Base-by-base conservation (phyloP, 202 grass and related monocot species). In the Eragrostis tef region DNA sequence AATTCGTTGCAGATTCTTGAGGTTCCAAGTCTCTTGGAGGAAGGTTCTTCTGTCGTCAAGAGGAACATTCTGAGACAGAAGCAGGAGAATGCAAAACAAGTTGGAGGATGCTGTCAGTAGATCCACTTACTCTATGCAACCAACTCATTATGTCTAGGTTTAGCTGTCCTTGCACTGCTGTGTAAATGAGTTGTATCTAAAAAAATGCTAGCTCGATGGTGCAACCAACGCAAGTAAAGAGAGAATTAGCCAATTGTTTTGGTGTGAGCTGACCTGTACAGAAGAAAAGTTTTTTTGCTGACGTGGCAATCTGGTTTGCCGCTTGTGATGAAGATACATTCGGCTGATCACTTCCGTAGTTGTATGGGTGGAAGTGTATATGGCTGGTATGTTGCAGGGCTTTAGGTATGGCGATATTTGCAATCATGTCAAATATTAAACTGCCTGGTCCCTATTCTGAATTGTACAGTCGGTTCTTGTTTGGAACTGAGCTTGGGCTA, bases 51-150 rank as follows among this genome's bases (percentile, higher is more conserved):
- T 1, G 89, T 93, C 46, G 90, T 87, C 15, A 99, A 99, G 89
- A 96, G 87, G 83, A 96, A 93, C 73, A 86, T 81, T 52, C 85
- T 99, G 67, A 99, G 96, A 82, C 93, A 92, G 71, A 96, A 99
- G 81, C 91, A 90, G 44, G 96, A 99, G 53, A 90, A 64, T 62
- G 86, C 86, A 73, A 92, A 79, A 73, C 68, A 62, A 12, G 68
- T 77, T 48, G 78, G 89, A 45, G 87, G 93, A 17, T 99, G 96
- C 57, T 95, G 88, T 66, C 92, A 87, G 77, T 91, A 84, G 72
- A 81, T 43, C 74, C 51, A 13, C 34, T 26, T 2, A 36, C 16
- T 21, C 39, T 61, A 26, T 66, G 22, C 70, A 11, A 72, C 67
- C 75, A 56, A 27, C 42, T 78, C 13, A 72, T 34, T 19, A 66